Evolutionary conservation across 2,329 filamentous ascomycete genomes (phyloP).

Genomic region (Penicillium sp.): DNA sequence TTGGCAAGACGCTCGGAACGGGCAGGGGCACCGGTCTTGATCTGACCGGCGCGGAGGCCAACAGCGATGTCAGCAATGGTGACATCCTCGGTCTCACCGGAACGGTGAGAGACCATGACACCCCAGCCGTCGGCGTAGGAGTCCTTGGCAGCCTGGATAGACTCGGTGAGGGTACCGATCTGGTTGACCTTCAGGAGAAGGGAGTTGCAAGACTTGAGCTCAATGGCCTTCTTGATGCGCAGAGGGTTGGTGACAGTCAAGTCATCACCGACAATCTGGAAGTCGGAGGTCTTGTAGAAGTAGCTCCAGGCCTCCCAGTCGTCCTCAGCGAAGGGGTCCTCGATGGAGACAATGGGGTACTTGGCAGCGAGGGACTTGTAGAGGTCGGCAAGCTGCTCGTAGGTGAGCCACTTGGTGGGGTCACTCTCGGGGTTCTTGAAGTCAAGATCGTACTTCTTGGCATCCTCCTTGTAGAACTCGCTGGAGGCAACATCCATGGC

Average conservation of each 20-base stretch:
- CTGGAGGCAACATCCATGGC: conserved; percentile 99
- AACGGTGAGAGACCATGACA: conserved; percentile 99
- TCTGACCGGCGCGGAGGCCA: conserved; percentile 93
- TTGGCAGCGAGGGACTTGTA: conserved; percentile 87
- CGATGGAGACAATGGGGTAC: conserved; percentile 98
- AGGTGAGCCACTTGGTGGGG: conserved; percentile 95
- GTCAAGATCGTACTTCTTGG: conserved; percentile 99
- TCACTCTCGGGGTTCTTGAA: conserved; percentile 99
- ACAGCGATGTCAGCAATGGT: conserved; percentile 98
- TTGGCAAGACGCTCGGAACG: conserved; percentile 98
- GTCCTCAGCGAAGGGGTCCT: conserved; percentile 99
- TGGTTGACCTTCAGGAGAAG: conserved; percentile 99
- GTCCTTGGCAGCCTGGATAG: conserved; percentile 98
- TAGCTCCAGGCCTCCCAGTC: conserved; percentile 99
- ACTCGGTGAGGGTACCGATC: conserved; percentile 98
- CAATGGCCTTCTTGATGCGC: conserved; percentile 99
- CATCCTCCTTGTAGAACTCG: conserved; percentile 98
- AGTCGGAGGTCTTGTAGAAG: conserved; percentile 99
- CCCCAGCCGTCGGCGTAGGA: conserved; percentile 94
- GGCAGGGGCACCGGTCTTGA: conserved; percentile 96
- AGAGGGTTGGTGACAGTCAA: conserved; percentile 98
- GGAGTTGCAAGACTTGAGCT: conserved; percentile 97
- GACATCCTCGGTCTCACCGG: conserved; percentile 98
- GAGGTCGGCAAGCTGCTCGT: conserved; percentile 90
- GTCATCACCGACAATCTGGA: conserved; percentile 98